These are phyloP conservation scores for Ceratopteris richardii DNA, from an alignment of 75 land plant genomes.

Conservation along the genomic window DNA sequence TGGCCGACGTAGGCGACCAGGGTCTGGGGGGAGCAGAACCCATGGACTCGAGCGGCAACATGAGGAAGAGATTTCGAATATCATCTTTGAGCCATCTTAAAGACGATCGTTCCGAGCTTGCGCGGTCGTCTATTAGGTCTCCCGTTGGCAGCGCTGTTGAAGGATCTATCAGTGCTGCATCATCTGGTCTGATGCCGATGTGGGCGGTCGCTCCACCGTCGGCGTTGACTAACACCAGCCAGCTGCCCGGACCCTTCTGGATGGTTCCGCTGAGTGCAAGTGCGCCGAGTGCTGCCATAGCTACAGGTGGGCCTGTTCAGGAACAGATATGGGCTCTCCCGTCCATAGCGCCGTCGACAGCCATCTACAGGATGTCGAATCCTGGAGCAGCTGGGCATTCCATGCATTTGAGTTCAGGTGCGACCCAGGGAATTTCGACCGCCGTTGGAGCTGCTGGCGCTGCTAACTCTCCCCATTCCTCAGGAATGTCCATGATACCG, in stretches of 20 bases:
- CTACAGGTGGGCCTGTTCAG: background rate
- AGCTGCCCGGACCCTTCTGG: conserved; percentile 59
- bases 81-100: conserved; percentile 5
- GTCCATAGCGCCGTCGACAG: background rate
- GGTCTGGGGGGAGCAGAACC: conserved; percentile 9
- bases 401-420: no score
- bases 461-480: background rate
- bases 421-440: no score
- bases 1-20: conserved; percentile 10
- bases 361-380: conserved; percentile 32
- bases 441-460: conserved; percentile 6
- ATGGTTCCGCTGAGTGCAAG: conserved; percentile 61
- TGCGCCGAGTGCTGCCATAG: conserved; percentile 14
- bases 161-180: conserved; percentile 3
- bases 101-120: conserved; percentile 19
- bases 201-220: conserved; percentile 45
- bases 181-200: conserved; percentile 35
- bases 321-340: conserved; percentile 17
- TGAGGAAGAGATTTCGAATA: conserved; percentile 5
- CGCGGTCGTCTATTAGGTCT: conserved; percentile 3
- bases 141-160: conserved; percentile 5
- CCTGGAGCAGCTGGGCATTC: conserved; percentile 5
- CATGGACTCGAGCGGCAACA: conserved; percentile 15
- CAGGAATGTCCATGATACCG: conserved; percentile 5
- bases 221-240: conserved; percentile 18